Evolutionary conservation across 2,329 filamentous ascomycete genomes (phyloP), one percentile per base, ranked within the genome.

Genomic region (Neofusicoccum sp.): DNA sequence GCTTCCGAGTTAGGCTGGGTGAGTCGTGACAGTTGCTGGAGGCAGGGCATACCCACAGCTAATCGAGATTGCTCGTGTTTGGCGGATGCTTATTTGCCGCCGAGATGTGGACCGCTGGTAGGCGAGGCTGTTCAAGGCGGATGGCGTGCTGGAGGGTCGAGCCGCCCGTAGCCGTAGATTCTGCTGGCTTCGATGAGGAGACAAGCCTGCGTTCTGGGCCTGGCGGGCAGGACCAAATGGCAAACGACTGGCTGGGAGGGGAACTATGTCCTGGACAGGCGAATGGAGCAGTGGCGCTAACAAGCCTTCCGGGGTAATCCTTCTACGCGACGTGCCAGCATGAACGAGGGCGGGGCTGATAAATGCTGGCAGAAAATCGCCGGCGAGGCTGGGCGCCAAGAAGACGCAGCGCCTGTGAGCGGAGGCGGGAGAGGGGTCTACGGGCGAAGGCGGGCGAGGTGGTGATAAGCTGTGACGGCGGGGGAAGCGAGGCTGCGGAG

Each of bases 271-370:
- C 51, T 43, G 8, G n/a, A 20, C 5, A 6, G 14, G 14, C 24
- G 24, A 57, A 28, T 24, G 12, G 24, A 34, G n/a, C 31, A n/a
- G 54, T 58, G 54, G 54, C 54, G 54, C 54, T 38, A 58, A 26
- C 40, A 58, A 58, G 54, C 54, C 43, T 47, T 47, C 40, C 36
- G 54, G 54, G 43, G 43, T 30, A 58, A 58, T 44, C 30, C 54
- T 58, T 36, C 40, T 34, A 58, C 6, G 54, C 54, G 54, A 58
- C 8, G 54, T 56, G 51, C 11, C 51, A 53, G 49, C 49, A 40
- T 9, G 24, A 24, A 40, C 24, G 8, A 14, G 20, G 34, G 48
- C 48, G 48, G 48, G 48, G 48, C 48, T 40, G 49, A 53, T 53
- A 53, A 53, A n/a, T 53, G 49, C 49, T 28, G 49, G 49, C 47